Percentiles rank a stretch among this genome's conserved stretches.
phyloP scores from a whole-genome alignment of 768 basidiomycete species.

The Boletus reticuloceps region DNA sequence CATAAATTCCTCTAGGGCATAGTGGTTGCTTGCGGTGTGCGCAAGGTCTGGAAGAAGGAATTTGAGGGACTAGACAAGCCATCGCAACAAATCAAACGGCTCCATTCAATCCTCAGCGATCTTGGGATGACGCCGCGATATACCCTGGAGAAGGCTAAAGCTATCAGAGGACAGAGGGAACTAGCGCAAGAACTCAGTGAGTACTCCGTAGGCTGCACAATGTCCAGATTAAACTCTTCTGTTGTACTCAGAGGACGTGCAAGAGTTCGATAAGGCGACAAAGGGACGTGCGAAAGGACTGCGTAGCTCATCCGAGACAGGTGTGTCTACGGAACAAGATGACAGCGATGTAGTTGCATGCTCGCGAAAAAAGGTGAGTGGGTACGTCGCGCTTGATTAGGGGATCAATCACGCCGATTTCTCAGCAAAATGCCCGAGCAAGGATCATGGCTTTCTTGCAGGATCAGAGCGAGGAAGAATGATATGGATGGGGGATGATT shows the following conservation, averaged over 20 bases:
- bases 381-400: background rate
- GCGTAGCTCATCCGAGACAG: constrained; percentile 13
- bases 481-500: background rate
- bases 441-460: constrained; percentile 72
- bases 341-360: constrained; percentile 33
- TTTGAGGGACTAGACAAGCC: constrained; percentile 58
- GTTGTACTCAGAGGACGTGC: constrained; percentile 61
- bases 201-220: constrained; percentile 18
- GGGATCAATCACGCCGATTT: background rate
- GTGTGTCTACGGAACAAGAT: constrained; percentile 32
- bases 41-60: constrained; percentile 75
- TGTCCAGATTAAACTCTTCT: background rate
- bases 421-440: constrained; percentile 44
- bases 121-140: constrained; percentile 80
- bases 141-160: constrained; percentile 78
- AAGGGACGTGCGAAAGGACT: constrained; percentile 29
- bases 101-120: constrained; percentile 62
- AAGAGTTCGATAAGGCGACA: constrained; percentile 57
- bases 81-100: constrained; percentile 59
- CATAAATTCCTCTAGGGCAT: constrained; percentile 44
- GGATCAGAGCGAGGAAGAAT: constrained; percentile 65
- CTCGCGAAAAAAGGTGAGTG: constrained; percentile 43
- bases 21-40: constrained; percentile 71
- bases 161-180: constrained; percentile 71
- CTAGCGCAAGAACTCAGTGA: constrained; percentile 74